phyloP scores from a whole-genome alignment of 164 flowering plant species.

The Berberis thunbergii region DNA sequence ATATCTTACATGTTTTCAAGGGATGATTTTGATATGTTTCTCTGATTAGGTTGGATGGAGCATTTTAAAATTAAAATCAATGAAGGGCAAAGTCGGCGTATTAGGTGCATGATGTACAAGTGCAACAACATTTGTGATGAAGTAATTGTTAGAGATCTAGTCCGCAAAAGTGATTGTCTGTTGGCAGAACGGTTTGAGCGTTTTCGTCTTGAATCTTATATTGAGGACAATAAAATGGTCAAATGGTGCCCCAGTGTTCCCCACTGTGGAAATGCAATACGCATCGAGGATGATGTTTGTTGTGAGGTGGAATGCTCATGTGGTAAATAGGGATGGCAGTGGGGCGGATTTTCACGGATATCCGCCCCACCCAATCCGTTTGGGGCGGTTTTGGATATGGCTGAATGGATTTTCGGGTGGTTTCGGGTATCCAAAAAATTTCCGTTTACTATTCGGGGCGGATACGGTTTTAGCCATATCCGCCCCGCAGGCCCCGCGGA shows the following conservation, averaged over 20 bases:
- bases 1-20: too few species aligned
- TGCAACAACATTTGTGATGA: conserved; percentile 88
- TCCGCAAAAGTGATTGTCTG: conserved; percentile 44
- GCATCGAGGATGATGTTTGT: conserved; percentile 53
- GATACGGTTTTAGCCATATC: too few species aligned
- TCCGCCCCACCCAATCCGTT: too few species aligned
- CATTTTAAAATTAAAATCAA: conserved; percentile 75
- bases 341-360: too few species aligned
- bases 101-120: conserved; percentile 81
- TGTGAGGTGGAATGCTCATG: conserved; percentile 84
- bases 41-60: conserved; percentile 48
- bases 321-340: too few species aligned
- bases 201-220: conserved; percentile 73
- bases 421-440: too few species aligned
- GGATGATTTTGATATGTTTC: too few species aligned
- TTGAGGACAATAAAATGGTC: conserved; percentile 74
- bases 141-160: conserved; percentile 49
- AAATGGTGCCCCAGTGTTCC: conserved; percentile 98
- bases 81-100: conserved; percentile 79
- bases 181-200: conserved; percentile 77
- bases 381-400: too few species aligned
- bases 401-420: too few species aligned
- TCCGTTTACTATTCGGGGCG: too few species aligned
- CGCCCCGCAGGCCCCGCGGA: too few species aligned
- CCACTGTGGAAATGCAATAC: conserved; percentile 92